Percentiles rank a stretch among this genome's conserved stretches.
phyloP scores from a whole-genome alignment of 1,284 basidiomycete genomes.

The Ganoderma boninense region DNA sequence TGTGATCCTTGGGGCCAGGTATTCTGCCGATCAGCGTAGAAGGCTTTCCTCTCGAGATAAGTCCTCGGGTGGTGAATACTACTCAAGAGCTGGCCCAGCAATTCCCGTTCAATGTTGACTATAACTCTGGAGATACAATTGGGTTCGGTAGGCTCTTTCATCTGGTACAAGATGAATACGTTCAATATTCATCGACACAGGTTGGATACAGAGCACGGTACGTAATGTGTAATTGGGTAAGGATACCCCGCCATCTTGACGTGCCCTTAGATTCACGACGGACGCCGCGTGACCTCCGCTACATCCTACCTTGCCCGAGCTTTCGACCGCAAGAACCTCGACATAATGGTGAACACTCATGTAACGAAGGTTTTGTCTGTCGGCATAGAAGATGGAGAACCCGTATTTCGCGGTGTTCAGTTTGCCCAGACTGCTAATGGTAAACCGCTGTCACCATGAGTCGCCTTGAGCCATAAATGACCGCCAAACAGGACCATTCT shows the following conservation, averaged over 20 bases:
- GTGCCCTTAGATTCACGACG: conserved; percentile 27
- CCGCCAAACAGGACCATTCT: conserved; percentile 14
- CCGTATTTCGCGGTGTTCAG: conserved; percentile 43
- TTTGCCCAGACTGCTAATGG: conserved; percentile 35
- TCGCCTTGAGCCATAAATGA: neutral
- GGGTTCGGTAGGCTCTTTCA: conserved; percentile 41
- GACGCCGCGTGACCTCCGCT: conserved; percentile 39
- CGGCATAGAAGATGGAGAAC: conserved; percentile 19
- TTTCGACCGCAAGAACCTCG: conserved; percentile 47
- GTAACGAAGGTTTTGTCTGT: conserved; percentile 47
- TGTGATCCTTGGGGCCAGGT: conserved; percentile 33
- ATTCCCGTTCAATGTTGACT: conserved; percentile 49
- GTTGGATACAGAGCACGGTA: conserved; percentile 37
- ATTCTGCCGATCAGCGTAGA: conserved; percentile 43
- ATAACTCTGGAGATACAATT: conserved; percentile 44
- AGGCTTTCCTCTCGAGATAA: conserved; percentile 30
- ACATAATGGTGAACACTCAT: conserved; percentile 49
- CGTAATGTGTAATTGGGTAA: neutral
- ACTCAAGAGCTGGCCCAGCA: conserved; percentile 39
- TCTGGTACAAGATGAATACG: neutral
- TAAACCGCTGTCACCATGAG: conserved; percentile 5
- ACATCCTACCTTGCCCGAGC: conserved; percentile 41
- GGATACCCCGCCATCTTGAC: neutral
- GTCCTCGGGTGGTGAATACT: conserved; percentile 40
- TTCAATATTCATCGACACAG: conserved; percentile 25